A percentile compares a stretch with the other conserved stretches of the same genome.
Evolutionary conservation across 2,329 filamentous ascomycete genomes (phyloP).

Genomic region (Sarocladium brachiariae): DNA sequence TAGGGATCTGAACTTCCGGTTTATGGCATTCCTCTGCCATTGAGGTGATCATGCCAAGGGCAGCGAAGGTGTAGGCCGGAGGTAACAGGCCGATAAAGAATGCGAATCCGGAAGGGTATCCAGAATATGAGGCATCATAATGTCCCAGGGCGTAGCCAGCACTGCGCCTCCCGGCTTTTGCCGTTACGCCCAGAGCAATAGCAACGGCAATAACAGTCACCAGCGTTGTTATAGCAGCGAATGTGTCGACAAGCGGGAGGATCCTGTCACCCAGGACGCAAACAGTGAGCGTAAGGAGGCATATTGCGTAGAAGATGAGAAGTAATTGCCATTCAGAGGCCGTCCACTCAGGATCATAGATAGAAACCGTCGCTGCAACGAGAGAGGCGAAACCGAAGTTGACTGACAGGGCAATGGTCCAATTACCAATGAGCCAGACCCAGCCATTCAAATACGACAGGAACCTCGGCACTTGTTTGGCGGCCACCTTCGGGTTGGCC

Average conservation of each 20-base stretch:
- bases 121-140: constrained; percentile 48
- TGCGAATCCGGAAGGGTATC: constrained; percentile 49
- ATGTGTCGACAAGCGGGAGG: background rate
- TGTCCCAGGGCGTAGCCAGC: constrained; percentile 22
- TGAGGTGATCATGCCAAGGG: constrained; percentile 54
- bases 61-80: constrained; percentile 48
- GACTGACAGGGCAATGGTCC: constrained; percentile 58
- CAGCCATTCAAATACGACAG: constrained; percentile 62
- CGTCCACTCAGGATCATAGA: constrained; percentile 13
- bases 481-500: constrained; percentile 17
- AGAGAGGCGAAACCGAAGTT: constrained; percentile 62
- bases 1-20: constrained; percentile 44
- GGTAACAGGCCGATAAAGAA: constrained; percentile 58
- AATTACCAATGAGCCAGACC: constrained; percentile 67
- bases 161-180: background rate
- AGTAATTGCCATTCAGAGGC: constrained; percentile 45
- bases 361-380: constrained; percentile 12
- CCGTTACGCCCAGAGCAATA: background rate
- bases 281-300: constrained; percentile 31
- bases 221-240: background rate
- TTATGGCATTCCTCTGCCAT: constrained; percentile 55
- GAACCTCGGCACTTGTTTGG: background rate
- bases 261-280: background rate
- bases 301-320: constrained; percentile 56
- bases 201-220: background rate